Conservation (phyloP, 352 stramenopile genomes). For the Phytopythium aichiense region DNA sequence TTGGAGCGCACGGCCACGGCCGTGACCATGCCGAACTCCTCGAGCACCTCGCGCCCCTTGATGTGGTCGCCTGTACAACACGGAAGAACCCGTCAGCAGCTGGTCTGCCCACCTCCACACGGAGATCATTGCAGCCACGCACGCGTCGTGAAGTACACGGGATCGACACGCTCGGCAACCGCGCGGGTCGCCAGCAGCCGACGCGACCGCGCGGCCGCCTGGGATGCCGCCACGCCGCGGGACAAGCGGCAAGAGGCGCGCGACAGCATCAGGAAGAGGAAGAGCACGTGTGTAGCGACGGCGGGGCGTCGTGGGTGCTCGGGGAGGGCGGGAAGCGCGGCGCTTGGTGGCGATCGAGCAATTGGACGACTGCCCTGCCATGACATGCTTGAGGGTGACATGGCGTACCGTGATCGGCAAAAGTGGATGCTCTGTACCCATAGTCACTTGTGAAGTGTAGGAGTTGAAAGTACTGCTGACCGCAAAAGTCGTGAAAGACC, state of each 20-base stretch:
- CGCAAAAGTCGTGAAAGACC: background rate
- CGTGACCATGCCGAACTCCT: slow-evolving; percentile 76
- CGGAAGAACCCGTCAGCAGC: background rate
- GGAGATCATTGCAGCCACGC: slow-evolving; percentile 3
- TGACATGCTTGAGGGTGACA: no score
- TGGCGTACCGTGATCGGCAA: background rate
- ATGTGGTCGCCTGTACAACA: slow-evolving; percentile 47
- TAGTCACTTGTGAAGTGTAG: background rate
- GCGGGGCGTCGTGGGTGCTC: background rate
- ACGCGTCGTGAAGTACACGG: slow-evolving; percentile 74
- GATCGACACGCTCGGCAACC: slow-evolving; percentile 10
- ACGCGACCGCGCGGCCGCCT: background rate
- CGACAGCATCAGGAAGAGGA: slow-evolving; percentile 2
- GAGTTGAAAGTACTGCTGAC: background rate
- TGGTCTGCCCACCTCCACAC: background rate
- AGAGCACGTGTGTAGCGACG: background rate
- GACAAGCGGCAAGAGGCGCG: slow-evolving; percentile 6
- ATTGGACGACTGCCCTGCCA: background rate
- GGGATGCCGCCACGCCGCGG: background rate
- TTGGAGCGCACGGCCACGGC: slow-evolving; percentile 76
- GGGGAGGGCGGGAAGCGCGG: background rate
- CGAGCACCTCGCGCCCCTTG: slow-evolving; percentile 56
- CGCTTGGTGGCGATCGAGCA: background rate
- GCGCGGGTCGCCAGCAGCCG: slow-evolving; percentile 6
- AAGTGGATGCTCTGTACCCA: background rate